These are phyloP conservation scores for Exophiala viscosa DNA, from an alignment of 2,329 filamentous ascomycete genomes.

Conservation along the genomic window DNA sequence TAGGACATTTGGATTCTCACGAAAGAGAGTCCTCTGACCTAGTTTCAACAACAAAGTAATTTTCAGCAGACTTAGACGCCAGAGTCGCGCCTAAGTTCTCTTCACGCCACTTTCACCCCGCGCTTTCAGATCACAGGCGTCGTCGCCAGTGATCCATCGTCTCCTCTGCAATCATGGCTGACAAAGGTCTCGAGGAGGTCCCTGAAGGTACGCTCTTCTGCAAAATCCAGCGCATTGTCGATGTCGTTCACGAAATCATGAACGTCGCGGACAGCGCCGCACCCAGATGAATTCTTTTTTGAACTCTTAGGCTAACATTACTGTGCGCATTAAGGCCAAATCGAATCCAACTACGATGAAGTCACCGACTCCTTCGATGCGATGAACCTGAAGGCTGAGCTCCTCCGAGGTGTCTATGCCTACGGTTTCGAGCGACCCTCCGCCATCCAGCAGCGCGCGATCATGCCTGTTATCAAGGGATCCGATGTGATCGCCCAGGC, in stretches of 20 bases:
- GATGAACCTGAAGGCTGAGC: slow-evolving; percentile 95
- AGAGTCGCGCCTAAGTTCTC: slow-evolving; percentile 19
- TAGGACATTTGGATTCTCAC: slow-evolving; percentile 27
- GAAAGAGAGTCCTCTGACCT: slow-evolving; percentile 22
- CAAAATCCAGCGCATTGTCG: background rate
- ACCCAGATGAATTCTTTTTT: background rate
- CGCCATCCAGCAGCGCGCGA: slow-evolving; percentile 99
- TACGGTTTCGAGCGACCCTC: slow-evolving; percentile 99
- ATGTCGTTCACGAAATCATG: background rate
- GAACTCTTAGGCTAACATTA: slow-evolving; percentile 9
- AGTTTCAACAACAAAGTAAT: slow-evolving; percentile 7
- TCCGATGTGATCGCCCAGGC: slow-evolving; percentile 99
- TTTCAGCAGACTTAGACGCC: slow-evolving; percentile 20
- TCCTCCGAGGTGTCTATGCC: slow-evolving; percentile 97
- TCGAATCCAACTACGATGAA: slow-evolving; percentile 99
- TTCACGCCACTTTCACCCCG: slow-evolving; percentile 25
- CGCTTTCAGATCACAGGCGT: slow-evolving; percentile 64
- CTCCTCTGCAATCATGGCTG: slow-evolving; percentile 91
- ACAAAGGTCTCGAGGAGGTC: slow-evolving; percentile 97
- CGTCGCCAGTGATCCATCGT: slow-evolving; percentile 64
- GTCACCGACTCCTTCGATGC: slow-evolving; percentile 98
- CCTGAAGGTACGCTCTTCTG: slow-evolving; percentile 73
- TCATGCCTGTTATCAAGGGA: slow-evolving; percentile 99
- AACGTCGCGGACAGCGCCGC: background rate
- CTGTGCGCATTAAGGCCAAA: slow-evolving; percentile 66